Conservation (phyloP, 805 yeast species). For the Nakazawaea sp. region DNA sequence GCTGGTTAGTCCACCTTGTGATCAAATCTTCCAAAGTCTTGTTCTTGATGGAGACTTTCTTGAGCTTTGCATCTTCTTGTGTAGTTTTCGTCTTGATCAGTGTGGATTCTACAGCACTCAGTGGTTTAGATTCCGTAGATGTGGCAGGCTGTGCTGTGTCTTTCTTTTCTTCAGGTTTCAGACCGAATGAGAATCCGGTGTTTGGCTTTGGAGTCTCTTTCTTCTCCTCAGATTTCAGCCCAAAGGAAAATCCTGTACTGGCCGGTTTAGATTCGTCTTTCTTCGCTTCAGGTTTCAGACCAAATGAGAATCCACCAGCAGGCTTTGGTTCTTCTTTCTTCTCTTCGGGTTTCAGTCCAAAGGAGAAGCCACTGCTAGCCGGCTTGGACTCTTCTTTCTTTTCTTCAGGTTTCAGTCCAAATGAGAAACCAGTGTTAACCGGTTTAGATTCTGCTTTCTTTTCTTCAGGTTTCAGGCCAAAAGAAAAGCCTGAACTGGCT, state of each 20-base stretch:
- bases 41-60: slow-evolving; percentile 75
- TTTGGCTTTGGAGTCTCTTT: slow-evolving; percentile 9
- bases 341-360: slow-evolving; percentile 8
- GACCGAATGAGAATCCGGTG: slow-evolving; percentile 10
- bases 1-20: slow-evolving; percentile 86
- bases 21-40: slow-evolving; percentile 90
- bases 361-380: slow-evolving; percentile 8
- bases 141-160: slow-evolving; percentile 11
- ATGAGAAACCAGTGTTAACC: slow-evolving; percentile 3
- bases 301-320: slow-evolving; percentile 10
- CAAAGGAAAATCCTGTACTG: slow-evolving; percentile 8
- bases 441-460: slow-evolving; percentile 9
- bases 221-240: slow-evolving; percentile 12
- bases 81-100: slow-evolving; percentile 18
- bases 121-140: slow-evolving; percentile 15
- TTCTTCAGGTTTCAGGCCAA: slow-evolving; percentile 10
- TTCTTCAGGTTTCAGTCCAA: slow-evolving; percentile 12
- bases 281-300: slow-evolving; percentile 11
- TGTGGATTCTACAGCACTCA: slow-evolving; percentile 9
- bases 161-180: slow-evolving; percentile 9
- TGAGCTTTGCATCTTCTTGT: slow-evolving; percentile 53
- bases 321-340: slow-evolving; percentile 8
- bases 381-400: slow-evolving; percentile 8
- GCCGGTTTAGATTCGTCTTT: slow-evolving; percentile 7
- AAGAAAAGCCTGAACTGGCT: slow-evolving; percentile 11